Percentiles rank a stretch among this genome's conserved stretches.
These are phyloP conservation scores for Verticillium nonalfalfae DNA, from an alignment of 2,329 filamentous ascomycete genomes.

Conservation along the genomic window DNA sequence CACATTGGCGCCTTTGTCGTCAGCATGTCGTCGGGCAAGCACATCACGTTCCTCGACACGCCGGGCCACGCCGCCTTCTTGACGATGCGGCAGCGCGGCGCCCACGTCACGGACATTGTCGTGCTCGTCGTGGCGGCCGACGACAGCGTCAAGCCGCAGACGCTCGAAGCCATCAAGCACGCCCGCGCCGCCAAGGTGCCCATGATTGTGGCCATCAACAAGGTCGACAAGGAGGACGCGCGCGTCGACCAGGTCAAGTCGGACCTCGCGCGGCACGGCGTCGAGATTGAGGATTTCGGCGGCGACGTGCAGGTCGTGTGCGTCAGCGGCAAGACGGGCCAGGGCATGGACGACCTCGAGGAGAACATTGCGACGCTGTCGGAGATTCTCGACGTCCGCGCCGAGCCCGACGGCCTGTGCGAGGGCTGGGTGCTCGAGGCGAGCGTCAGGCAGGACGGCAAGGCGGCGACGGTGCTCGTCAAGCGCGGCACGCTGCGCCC, in stretches of 20 bases:
- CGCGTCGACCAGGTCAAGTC: slow-evolving; percentile 79
- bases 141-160: slow-evolving; percentile 96
- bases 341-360: slow-evolving; percentile 86
- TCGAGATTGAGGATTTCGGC: slow-evolving; percentile 91
- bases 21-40: slow-evolving; percentile 74
- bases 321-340: slow-evolving; percentile 89
- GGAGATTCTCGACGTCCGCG: slow-evolving; percentile 85
- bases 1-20: slow-evolving; percentile 98
- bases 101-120: slow-evolving; percentile 94
- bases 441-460: slow-evolving; percentile 77
- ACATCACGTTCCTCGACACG: slow-evolving; percentile 94
- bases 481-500: slow-evolving; percentile 76
- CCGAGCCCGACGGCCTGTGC: slow-evolving; percentile 67
- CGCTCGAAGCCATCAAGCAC: slow-evolving; percentile 92
- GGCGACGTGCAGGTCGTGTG: slow-evolving; percentile 89
- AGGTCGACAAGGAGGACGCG: slow-evolving; percentile 83
- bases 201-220: slow-evolving; percentile 97
- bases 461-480: slow-evolving; percentile 82
- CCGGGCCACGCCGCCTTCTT: slow-evolving; percentile 94
- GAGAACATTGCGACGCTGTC: slow-evolving; percentile 82
- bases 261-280: slow-evolving; percentile 74
- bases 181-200: slow-evolving; percentile 81
- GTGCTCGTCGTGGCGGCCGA: slow-evolving; percentile 94
- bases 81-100: slow-evolving; percentile 91
- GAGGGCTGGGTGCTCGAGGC: slow-evolving; percentile 96